Evolutionary conservation across 257 asterid genomes (phyloP).

Genomic region (Salvia splendens): DNA sequence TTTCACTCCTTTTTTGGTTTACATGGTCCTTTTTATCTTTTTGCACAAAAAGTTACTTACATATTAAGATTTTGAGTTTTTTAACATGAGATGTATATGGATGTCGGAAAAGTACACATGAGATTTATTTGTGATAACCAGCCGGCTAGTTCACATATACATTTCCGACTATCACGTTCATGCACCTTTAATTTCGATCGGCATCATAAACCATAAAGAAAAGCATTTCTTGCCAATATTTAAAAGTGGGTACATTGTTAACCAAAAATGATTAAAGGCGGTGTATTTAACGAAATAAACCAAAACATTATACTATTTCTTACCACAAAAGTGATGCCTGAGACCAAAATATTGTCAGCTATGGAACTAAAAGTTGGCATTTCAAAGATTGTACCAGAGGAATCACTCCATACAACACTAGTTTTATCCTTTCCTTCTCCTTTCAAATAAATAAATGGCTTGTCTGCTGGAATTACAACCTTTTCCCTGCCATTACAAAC

Average conservation of each 20-base stretch:
- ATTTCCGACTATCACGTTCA: too few relatives aligned
- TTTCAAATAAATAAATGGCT: constrained; percentile 44
- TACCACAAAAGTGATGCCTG: constrained; percentile 41
- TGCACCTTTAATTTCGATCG: too few relatives aligned
- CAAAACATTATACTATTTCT: not conserved
- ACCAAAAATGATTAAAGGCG: not conserved
- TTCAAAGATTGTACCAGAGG: constrained; percentile 21
- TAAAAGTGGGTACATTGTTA: not conserved
- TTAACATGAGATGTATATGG: too few relatives aligned
- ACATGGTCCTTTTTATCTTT: too few relatives aligned
- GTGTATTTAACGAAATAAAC: not conserved
- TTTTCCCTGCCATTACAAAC: constrained; percentile 36
- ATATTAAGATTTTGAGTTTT: too few relatives aligned
- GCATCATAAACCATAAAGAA: too few relatives aligned
- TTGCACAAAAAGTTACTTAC: too few relatives aligned
- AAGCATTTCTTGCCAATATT: too few relatives aligned
- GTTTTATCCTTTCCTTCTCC: constrained; percentile 43
- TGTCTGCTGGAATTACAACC: constrained; percentile 39
- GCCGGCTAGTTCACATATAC: too few relatives aligned
- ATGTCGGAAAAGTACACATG: too few relatives aligned
- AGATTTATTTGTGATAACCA: too few relatives aligned
- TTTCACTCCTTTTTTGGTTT: too few relatives aligned
- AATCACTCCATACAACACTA: constrained; percentile 36
- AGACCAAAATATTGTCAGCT: constrained; percentile 45
- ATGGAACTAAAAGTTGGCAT: constrained; percentile 42